phyloP scores from a whole-genome alignment of 352 stramenopile genomes.

The Pythium phragmiticola region DNA sequence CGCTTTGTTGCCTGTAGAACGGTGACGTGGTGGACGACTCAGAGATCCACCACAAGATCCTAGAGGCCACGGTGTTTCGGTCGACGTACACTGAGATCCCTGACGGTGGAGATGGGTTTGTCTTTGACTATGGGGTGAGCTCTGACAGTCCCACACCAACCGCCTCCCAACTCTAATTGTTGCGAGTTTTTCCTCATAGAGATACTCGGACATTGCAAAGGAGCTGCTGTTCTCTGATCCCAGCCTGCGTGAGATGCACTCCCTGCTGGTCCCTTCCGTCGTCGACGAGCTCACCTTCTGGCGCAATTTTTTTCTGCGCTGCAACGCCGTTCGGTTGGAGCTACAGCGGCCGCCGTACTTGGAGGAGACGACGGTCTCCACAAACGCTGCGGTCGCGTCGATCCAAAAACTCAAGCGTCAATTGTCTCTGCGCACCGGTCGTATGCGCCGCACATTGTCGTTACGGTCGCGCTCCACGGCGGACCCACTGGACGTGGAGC shows the following conservation, averaged over 20 bases:
- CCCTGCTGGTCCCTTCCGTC: conserved; percentile 41
- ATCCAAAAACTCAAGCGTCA: conserved; percentile 56
- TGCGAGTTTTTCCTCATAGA: conserved; percentile 8
- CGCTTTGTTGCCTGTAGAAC: conserved; percentile 8
- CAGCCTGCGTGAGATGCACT: conserved; percentile 61
- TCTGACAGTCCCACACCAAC: neutral
- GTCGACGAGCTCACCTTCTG: conserved; percentile 60
- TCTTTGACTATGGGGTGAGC: conserved; percentile 47
- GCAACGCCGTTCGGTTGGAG: conserved; percentile 48
- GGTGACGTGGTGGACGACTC: conserved; percentile 38
- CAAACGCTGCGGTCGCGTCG: conserved; percentile 31
- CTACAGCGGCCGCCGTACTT: conserved; percentile 48
- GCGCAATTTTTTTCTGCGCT: conserved; percentile 74
- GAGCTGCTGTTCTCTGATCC: conserved; percentile 56
- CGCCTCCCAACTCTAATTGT: too few relatives aligned
- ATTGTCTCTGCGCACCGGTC: conserved; percentile 41
- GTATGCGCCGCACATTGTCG: conserved; percentile 32
- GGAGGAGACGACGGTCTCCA: conserved; percentile 37
- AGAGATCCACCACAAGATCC: conserved; percentile 46
- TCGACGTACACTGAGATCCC: conserved; percentile 61
- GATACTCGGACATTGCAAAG: conserved; percentile 44
- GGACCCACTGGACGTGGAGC: conserved; percentile 27
- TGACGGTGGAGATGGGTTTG: conserved; percentile 57
- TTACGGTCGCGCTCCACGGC: conserved; percentile 8
- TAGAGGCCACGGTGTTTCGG: conserved; percentile 63